Base-by-base conservation (phyloP, 1,139 yeast species). In the Barnettozyma hawaiiensis region DNA sequence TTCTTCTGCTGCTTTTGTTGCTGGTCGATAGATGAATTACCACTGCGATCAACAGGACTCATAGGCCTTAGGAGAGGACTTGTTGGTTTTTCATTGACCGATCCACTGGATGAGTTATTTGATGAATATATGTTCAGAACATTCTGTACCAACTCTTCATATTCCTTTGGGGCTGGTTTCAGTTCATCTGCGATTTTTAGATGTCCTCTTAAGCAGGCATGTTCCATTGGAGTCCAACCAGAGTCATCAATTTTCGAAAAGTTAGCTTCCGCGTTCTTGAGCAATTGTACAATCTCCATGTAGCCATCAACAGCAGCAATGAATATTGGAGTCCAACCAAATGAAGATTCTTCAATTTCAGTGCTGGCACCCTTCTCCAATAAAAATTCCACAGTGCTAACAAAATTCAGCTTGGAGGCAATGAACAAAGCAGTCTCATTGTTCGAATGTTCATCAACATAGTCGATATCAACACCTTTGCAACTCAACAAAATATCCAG, bases 221-320 rank as follows among this genome's bases (percentile, higher is more conserved):
- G 97, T 57, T 92, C 98, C 80, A 87, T 81, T 8, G 97, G 96
- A 20, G 90, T 79, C 97, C 97, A 92, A 0, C 97, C 97, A 34
- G 95, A 84, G 42, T 78, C 83, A 64, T 92, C 98, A 18, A 75
- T 73, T 38, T 71, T 65, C 40, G 76, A 75, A 43, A 66, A 75
- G 19, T 71, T 67, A 11, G 85, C 81, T 7, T 78, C 79, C 37
- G 70, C 62, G 1, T 67, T 66, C 24, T 82, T 63, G 47, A 92
- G 69, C 9, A 76, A 50, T 41, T 73, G 62, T 9, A 81, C 85
- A 33, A 86, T 69, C 3, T 76, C 76, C 26, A 59, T 59, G 46
- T 65, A 77, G 0, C 97, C 97, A 55, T 90, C 96, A 18, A 89
- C 83, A 0, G 96, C 94, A 20, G 97, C 95, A 37, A 82, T 77